Conservation (phyloP, 805 yeast genomes). For the Candida endomychidarum region DNA sequence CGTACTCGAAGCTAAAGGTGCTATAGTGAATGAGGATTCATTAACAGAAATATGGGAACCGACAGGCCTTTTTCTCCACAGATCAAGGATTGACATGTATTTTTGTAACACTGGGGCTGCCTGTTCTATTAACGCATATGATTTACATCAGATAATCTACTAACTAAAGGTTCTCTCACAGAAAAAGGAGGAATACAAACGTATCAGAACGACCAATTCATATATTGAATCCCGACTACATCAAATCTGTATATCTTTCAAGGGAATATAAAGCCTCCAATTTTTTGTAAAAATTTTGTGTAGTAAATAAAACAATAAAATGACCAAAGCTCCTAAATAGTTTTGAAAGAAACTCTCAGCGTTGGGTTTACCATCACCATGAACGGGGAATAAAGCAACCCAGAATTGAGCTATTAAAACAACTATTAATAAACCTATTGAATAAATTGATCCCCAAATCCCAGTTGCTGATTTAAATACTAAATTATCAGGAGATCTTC, state of each 20-base stretch:
- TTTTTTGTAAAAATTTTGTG: constrained; percentile 39
- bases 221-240: not conserved
- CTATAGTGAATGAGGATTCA: not conserved
- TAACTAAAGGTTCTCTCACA: not conserved
- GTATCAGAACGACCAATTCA: not conserved
- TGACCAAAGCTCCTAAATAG: constrained; percentile 34
- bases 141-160: no score
- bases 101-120: not conserved
- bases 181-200: not conserved
- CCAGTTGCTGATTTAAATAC: constrained; percentile 36
- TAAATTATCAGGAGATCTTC: constrained; percentile 34
- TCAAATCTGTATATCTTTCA: constrained; percentile 36
- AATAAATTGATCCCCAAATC: constrained; percentile 35
- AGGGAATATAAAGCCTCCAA: constrained; percentile 32
- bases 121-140: no score
- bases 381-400: constrained; percentile 41
- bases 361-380: constrained; percentile 26
- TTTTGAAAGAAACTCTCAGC: constrained; percentile 38
- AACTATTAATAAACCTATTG: constrained; percentile 30
- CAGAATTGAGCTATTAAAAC: constrained; percentile 38
- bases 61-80: constrained; percentile 7
- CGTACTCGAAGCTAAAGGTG: not conserved
- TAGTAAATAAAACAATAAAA: constrained; percentile 33
- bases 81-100: constrained; percentile 17
- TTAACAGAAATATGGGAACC: not conserved